phyloP scores from a whole-genome alignment of 768 basidiomycete genomes.

The Artomyces pyxidatus region DNA sequence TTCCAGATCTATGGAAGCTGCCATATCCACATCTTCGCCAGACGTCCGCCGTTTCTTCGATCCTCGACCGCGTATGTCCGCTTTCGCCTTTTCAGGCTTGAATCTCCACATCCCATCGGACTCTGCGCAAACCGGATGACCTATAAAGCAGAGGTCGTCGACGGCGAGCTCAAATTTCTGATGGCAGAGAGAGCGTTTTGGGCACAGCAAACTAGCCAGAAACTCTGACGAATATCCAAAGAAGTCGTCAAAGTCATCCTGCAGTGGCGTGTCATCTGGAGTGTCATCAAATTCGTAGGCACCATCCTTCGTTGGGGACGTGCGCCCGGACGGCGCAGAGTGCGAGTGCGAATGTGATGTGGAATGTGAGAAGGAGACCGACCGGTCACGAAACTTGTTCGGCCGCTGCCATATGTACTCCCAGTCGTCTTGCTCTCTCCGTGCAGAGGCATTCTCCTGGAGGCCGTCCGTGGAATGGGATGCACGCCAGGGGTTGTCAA shows the following conservation, averaged over 20 bases:
- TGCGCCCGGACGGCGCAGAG: constrained; percentile 35
- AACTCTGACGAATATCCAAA: constrained; percentile 78
- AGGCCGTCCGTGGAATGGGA: constrained; percentile 40
- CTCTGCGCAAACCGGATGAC: constrained; percentile 86
- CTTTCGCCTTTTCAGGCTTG: constrained; percentile 49
- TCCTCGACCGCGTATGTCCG: constrained; percentile 47
- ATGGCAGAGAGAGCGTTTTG: constrained; percentile 75
- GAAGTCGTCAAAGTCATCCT: constrained; percentile 55
- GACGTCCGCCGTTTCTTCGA: constrained; percentile 35
- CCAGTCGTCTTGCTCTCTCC: constrained; percentile 22
- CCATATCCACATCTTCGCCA: constrained; percentile 15
- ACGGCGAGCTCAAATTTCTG: constrained; percentile 90
- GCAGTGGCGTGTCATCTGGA: constrained; percentile 11
- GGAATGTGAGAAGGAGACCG: constrained; percentile 42
- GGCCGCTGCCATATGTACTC: constrained; percentile 64
- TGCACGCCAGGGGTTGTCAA: constrained; percentile 71
- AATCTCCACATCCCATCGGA: constrained; percentile 69
- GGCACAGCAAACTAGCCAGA: constrained; percentile 74
- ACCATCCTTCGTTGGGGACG: constrained; percentile 41
- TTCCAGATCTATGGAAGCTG: constrained; percentile 28
- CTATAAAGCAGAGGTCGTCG: constrained; percentile 88
- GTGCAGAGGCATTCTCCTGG: constrained; percentile 17
- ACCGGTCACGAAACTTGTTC: constrained; percentile 38
- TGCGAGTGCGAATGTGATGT: constrained; percentile 28
- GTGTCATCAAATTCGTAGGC: constrained; percentile 26